These are phyloP conservation scores for Aspergillus glaucus DNA, from an alignment of 2,329 filamentous ascomycete genomes.

Conservation along the genomic window DNA sequence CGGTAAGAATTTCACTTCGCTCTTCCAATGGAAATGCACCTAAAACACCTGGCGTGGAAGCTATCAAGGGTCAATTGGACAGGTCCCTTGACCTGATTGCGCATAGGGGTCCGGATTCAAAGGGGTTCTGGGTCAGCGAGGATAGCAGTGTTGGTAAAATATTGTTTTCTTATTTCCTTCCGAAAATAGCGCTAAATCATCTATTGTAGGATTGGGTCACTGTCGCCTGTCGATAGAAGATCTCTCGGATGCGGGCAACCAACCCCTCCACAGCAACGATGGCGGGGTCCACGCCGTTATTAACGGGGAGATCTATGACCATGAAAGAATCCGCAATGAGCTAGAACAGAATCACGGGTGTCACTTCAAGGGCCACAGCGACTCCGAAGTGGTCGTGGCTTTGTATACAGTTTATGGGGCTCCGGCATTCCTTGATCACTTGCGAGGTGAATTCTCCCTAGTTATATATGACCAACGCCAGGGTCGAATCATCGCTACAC, in stretches of 20 bases:
- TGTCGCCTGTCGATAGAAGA: not conserved
- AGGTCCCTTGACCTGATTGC: not conserved
- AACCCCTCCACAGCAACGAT: not conserved
- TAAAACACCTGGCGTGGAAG: not conserved
- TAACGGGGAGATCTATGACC: not conserved
- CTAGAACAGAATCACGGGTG: not conserved
- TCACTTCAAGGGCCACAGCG: not conserved
- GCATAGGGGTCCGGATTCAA: not conserved
- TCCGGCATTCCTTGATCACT: not conserved
- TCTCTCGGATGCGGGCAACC: not conserved
- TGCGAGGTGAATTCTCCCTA: not conserved
- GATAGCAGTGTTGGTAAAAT: not conserved
- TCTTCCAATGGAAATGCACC: not conserved
- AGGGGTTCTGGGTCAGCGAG: not conserved
- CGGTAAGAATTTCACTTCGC: not conserved
- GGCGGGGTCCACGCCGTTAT: not conserved
- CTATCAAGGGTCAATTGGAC: not conserved
- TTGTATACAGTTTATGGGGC: not conserved
- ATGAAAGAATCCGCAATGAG: not conserved
- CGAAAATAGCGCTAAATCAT: not conserved
- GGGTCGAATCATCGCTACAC: not conserved
- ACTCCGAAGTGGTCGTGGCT: not conserved
- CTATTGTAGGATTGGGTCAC: not conserved
- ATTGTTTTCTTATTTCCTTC: not conserved
- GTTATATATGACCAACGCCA: not conserved